Base-by-base conservation (phyloP, 1,284 basidiomycete genomes). In the Pseudozyma sp. region DNA sequence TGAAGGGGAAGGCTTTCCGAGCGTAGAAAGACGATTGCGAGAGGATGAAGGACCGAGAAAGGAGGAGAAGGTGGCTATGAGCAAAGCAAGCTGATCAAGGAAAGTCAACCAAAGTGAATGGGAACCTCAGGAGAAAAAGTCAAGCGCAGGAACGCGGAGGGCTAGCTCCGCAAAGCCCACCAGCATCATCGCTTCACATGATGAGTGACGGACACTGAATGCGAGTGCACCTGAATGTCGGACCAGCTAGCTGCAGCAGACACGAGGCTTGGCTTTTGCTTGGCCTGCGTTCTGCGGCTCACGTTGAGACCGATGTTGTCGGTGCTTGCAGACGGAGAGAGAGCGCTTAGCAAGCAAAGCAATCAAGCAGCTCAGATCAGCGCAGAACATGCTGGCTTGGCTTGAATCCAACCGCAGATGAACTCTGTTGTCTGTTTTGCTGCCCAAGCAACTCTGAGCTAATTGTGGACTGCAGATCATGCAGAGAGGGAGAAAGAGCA, bases 201-300 rank as follows among this genome's bases (percentile, higher is more conserved):
- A 31, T 31, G 25, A 31, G 25, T 31, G 25, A 47, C 45, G 19
- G 18, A 47, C 12, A 25, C 10, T 47, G 45, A 25, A 47, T 10
- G 3, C 4, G 12, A 11, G 45, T 19, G 19, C 45, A 11, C 45
- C 18, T 19, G 10, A 25, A 40, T 13, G 39, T n/a, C 11, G 39
- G 39, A 13, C 16, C 39, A 13, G 39, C 39, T 2, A 40, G 16
- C 16, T 18, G 45, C 19, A 14, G 19, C 9, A 47, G 21, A 25
- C 45, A 25, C 19, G 45, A 47, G 45, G 45, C 45, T 47, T 47
- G 45, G 45, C 45, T 47, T 21, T 6, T 18, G 25, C 11, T n/a
- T 25, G 45, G 19, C 19, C 45, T 25, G 45, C 19, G 25, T 31
- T 18, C 19, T 47, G 18, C 14, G 45, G 45, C 21, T 44, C 3